A percentile compares a stretch with the other conserved stretches of the same genome.
Evolutionary conservation across 306 rosid genomes (phyloP).

Genomic region (Rosa lucieae): DNA sequence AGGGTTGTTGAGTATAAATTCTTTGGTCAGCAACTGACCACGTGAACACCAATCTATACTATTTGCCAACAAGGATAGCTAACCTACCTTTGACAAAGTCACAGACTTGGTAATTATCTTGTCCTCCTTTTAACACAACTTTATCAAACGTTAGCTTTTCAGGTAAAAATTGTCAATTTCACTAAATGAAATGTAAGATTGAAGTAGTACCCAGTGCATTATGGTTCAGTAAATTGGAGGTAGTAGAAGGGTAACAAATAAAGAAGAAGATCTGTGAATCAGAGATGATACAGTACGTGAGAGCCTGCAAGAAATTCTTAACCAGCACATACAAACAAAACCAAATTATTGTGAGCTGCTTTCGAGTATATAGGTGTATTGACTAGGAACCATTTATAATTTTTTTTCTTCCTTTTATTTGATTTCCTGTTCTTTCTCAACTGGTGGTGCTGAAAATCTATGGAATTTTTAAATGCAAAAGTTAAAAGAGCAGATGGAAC

Average conservation of each 20-base stretch:
- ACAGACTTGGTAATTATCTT: background rate
- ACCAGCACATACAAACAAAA: background rate
- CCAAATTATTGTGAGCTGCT: background rate
- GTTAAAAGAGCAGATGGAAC: too few species aligned
- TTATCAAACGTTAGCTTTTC: background rate
- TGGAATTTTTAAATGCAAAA: background rate
- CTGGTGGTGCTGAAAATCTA: background rate
- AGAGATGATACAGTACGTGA: background rate
- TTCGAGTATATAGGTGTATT: background rate
- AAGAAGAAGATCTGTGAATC: background rate
- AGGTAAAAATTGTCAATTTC: slow-evolving; percentile 1
- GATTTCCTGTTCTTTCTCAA: background rate
- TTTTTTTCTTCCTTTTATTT: background rate
- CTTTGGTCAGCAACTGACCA: too few species aligned
- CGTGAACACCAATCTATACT: too few species aligned
- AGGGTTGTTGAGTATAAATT: too few species aligned
- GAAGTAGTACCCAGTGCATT: background rate
- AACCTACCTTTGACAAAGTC: slow-evolving; percentile 11
- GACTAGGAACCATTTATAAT: background rate
- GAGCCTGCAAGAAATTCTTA: background rate
- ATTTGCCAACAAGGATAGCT: slow-evolving; percentile 7
- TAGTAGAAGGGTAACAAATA: background rate
- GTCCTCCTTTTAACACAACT: background rate
- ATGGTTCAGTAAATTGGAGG: background rate
- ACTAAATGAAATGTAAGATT: background rate